These are phyloP conservation scores for Microstegium vimineum DNA, from an alignment of 176 grass and related monocot genomes.

Conservation along the genomic window DNA sequence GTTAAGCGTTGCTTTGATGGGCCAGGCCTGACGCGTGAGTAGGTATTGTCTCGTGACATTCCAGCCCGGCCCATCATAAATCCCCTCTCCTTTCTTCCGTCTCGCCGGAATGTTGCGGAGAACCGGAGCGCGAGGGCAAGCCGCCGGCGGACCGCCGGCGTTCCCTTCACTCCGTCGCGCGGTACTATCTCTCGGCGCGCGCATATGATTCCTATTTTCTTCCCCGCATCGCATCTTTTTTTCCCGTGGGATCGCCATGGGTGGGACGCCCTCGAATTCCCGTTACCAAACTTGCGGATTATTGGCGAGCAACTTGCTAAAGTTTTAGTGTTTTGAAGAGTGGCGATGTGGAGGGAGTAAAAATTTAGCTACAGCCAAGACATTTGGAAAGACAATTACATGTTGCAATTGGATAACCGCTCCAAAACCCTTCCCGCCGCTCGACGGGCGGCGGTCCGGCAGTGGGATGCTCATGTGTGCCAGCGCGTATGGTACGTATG, in stretches of 20 bases:
- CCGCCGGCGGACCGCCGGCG: neutral
- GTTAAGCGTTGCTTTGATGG: neutral
- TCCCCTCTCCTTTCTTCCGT: neutral
- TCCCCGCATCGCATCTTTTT: neutral
- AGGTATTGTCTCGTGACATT: neutral
- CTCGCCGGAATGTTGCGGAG: neutral
- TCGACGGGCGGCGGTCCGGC: neutral
- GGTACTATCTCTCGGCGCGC: neutral
- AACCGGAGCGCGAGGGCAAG: neutral
- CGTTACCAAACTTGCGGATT: neutral
- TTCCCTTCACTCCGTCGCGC: neutral
- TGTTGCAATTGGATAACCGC: neutral
- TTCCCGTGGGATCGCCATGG: neutral
- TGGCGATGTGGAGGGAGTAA: neutral
- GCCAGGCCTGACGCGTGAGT: neutral
- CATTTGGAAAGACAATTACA: neutral
- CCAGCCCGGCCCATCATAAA: neutral
- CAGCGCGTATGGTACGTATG: slow-evolving; percentile 10
- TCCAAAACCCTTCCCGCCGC: neutral
- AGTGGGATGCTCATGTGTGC: slow-evolving; percentile 5
- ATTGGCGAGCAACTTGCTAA: neutral
- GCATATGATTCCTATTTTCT: neutral
- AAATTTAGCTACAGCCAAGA: neutral
- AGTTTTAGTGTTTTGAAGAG: neutral
- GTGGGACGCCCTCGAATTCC: neutral